Evolutionary conservation across 1,139 yeast genomes (phyloP).

Genomic region (Yamadazyma siamensis): DNA sequence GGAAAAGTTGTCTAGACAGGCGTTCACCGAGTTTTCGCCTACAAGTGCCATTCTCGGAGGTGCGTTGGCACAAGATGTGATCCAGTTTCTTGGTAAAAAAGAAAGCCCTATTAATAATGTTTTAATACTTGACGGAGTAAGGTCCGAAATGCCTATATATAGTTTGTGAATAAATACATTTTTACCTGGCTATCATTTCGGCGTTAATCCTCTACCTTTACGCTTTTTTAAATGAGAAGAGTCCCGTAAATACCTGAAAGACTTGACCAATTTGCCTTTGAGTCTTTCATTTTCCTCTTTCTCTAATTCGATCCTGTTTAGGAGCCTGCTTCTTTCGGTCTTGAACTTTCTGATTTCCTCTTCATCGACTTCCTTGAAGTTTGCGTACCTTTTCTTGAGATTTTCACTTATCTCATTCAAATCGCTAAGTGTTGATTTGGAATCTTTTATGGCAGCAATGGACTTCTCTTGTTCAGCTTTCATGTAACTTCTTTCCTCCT

Average conservation of each 20-base stretch:
- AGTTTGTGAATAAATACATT: slow-evolving; percentile 24
- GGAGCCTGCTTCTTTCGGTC: slow-evolving; percentile 19
- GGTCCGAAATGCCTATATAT: slow-evolving; percentile 75
- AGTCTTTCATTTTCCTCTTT: slow-evolving; percentile 22
- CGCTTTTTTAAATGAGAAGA: slow-evolving; percentile 44
- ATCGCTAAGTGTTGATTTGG: slow-evolving; percentile 37
- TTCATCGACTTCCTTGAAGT: slow-evolving; percentile 26
- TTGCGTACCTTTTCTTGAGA: slow-evolving; percentile 20
- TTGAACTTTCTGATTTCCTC: slow-evolving; percentile 22
- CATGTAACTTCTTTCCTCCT: slow-evolving; percentile 64
- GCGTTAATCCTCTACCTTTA: slow-evolving; percentile 41
- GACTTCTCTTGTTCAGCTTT: slow-evolving; percentile 63
- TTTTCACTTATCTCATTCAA: slow-evolving; percentile 21
- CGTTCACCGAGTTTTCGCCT: slow-evolving; percentile 74
- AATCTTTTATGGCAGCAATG: slow-evolving; percentile 49
- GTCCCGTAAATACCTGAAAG: slow-evolving; percentile 36
- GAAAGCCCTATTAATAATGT: slow-evolving; percentile 84
- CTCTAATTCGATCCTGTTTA: slow-evolving; percentile 23
- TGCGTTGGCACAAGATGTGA: slow-evolving; percentile 83
- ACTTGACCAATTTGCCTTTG: slow-evolving; percentile 28
- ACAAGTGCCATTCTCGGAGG: slow-evolving; percentile 91
- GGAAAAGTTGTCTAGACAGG: slow-evolving; percentile 44
- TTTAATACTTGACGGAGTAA: slow-evolving; percentile 68
- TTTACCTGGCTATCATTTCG: slow-evolving; percentile 16
- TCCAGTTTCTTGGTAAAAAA: slow-evolving; percentile 72